phyloP scores from a whole-genome alignment of 2,329 filamentous ascomycete species.

The Nemania diffusa region DNA sequence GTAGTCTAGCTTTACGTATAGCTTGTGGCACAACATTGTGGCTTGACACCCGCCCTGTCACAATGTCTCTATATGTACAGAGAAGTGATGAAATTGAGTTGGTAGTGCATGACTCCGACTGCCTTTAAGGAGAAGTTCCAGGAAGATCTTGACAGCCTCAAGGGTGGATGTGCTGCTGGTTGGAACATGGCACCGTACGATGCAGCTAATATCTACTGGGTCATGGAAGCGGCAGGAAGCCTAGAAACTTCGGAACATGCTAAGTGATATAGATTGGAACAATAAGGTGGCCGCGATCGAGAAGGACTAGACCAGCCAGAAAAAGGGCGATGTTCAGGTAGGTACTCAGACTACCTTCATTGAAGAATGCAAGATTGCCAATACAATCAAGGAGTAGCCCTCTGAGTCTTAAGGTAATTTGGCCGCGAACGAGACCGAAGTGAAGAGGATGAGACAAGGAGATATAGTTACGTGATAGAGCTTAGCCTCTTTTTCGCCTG shows the following conservation, averaged over 20 bases:
- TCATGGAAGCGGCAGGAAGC: constrained; percentile 15
- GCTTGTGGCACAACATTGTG: too few species aligned
- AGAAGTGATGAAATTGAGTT: too few species aligned
- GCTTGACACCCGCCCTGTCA: too few species aligned
- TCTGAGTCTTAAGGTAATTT: too few species aligned
- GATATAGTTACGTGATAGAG: too few species aligned
- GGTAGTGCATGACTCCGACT: background rate
- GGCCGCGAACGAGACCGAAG: too few species aligned
- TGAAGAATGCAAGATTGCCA: constrained; percentile 32
- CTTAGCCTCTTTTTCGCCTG: too few species aligned
- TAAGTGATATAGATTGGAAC: constrained; percentile 33
- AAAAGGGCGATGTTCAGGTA: constrained; percentile 31
- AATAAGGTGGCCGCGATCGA: constrained; percentile 31
- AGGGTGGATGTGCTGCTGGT: constrained; percentile 21
- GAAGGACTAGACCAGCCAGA: constrained; percentile 32
- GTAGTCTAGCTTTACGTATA: too few species aligned
- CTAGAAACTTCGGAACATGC: constrained; percentile 40
- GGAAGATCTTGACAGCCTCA: constrained; percentile 30
- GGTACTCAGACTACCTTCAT: constrained; percentile 33
- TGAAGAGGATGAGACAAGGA: too few species aligned
- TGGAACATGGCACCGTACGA: constrained; percentile 37
- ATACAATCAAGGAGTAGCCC: constrained; percentile 28
- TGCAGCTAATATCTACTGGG: constrained; percentile 34
- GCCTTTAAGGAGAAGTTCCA: constrained; percentile 29
- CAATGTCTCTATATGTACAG: too few species aligned